Conservation (phyloP, 257 asterid species). For the Nicotiana undulata region DNA sequence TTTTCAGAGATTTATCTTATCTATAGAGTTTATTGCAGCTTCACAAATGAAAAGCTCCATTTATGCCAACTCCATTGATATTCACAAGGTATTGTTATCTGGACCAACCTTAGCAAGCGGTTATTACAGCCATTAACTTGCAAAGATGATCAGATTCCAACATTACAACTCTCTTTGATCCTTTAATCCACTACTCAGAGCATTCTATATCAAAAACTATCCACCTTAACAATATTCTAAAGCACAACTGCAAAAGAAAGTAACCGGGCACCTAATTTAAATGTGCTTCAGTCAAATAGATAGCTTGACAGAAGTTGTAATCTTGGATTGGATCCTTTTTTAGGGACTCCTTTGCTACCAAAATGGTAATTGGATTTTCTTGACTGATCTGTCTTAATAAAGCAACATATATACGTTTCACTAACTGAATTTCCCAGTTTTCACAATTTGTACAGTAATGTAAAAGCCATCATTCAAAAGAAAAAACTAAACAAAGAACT, state of each 20-base stretch:
- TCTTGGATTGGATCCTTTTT: neutral
- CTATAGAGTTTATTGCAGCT: neutral
- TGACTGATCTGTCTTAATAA: neutral
- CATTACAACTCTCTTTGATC: slow-evolving; percentile 16
- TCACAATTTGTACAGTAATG: neutral
- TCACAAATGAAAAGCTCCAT: neutral
- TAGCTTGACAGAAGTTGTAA: neutral
- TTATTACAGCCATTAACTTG: neutral
- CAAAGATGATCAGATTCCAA: slow-evolving; percentile 4
- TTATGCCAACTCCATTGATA: neutral
- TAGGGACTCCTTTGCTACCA: neutral
- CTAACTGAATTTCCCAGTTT: neutral
- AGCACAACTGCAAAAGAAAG: neutral
- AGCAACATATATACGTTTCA: neutral
- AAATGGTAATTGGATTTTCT: neutral
- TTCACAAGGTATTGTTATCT: neutral
- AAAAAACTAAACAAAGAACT: neutral
- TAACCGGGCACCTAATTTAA: neutral
- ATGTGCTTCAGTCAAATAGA: neutral
- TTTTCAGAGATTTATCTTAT: neutral
- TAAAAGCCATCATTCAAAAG: neutral
- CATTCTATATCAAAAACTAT: neutral
- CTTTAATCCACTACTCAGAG: neutral
- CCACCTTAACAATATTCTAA: neutral
- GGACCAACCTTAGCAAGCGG: neutral